phyloP scores from a whole-genome alignment of 495 filamentous ascomycete species.

The Lophiotrema nucula region DNA sequence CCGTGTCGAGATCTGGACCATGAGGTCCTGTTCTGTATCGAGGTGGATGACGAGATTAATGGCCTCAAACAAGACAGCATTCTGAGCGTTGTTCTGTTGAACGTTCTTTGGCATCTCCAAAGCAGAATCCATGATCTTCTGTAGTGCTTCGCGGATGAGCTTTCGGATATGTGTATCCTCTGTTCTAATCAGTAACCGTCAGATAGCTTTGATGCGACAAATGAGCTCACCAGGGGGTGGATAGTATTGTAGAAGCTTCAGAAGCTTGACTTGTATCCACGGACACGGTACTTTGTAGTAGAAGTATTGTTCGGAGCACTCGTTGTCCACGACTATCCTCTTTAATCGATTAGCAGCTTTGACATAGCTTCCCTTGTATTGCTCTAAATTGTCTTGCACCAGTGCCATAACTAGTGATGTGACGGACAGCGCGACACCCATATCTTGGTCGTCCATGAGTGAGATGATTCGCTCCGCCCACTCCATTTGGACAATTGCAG shows the following conservation, averaged over 20 bases:
- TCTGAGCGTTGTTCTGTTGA: conserved; percentile 99
- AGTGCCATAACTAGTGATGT: conserved; percentile 96
- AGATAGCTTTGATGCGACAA: not conserved
- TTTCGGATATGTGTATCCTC: conserved; percentile 90
- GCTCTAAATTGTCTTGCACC: conserved; percentile 87
- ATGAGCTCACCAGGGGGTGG: conserved; percentile 76
- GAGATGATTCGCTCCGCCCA: conserved; percentile 98
- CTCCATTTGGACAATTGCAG: conserved; percentile 87
- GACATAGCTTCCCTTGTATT: conserved; percentile 89
- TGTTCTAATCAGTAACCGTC: conserved; percentile 36
- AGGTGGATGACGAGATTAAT: conserved; percentile 98
- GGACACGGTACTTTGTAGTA: conserved; percentile 99
- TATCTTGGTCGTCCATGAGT: conserved; percentile 93
- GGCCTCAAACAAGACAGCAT: conserved; percentile 96
- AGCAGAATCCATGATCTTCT: conserved; percentile 84
- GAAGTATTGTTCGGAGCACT: conserved; percentile 82
- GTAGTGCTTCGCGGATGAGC: conserved; percentile 87
- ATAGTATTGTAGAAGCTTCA: conserved; percentile 92
- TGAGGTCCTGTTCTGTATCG: conserved; percentile 92
- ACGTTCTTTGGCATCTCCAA: conserved; percentile 97
- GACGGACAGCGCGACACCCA: conserved; percentile 92
- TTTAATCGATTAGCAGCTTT: conserved; percentile 90
- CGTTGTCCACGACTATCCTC: conserved; percentile 82
- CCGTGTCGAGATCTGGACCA: conserved; percentile 94
- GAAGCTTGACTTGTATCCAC: conserved; percentile 95